Percentiles rank a stretch among this genome's conserved stretches.
Evolutionary conservation across 2,329 filamentous ascomycete species (phyloP).

Genomic region (Colletotrichum falcatum): DNA sequence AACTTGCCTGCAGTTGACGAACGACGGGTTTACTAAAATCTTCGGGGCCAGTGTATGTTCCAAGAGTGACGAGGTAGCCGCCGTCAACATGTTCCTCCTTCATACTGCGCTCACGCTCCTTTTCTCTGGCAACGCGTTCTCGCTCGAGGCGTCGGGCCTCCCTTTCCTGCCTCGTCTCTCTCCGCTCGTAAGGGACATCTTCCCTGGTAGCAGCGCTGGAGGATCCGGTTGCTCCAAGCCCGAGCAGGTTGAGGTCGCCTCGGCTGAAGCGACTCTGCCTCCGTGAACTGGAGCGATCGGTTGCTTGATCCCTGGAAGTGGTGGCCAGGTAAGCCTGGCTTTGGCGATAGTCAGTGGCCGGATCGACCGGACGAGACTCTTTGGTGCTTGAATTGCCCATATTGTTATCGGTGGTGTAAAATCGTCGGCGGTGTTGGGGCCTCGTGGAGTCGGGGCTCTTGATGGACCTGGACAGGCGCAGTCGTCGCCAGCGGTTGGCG

Average conservation of each 20-base stretch:
- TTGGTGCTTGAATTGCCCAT: slow-evolving; percentile 58
- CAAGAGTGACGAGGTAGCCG: slow-evolving; percentile 92
- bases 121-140: slow-evolving; percentile 79
- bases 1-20: slow-evolving; percentile 83
- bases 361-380: slow-evolving; percentile 50
- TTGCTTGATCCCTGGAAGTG: slow-evolving; percentile 14
- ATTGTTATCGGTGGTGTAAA: slow-evolving; percentile 1
- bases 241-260: slow-evolving; percentile 61
- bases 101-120: slow-evolving; percentile 91
- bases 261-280: slow-evolving; percentile 50
- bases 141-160: slow-evolving; percentile 88
- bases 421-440: background rate
- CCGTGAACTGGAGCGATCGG: slow-evolving; percentile 31
- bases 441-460: background rate
- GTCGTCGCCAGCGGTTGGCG: background rate
- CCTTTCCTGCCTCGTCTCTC: slow-evolving; percentile 91
- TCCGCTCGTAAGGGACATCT: slow-evolving; percentile 68
- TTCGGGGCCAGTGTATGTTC: slow-evolving; percentile 90
- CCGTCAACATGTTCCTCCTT: slow-evolving; percentile 94
- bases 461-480: background rate
- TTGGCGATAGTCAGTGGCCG: slow-evolving; percentile 35
- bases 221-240: slow-evolving; percentile 52
- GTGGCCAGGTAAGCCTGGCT: slow-evolving; percentile 36
- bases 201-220: slow-evolving; percentile 54
- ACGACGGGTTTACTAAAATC: slow-evolving; percentile 93